These are phyloP conservation scores for Vigna unguiculata DNA, from an alignment of 306 rosid species.

Conservation along the genomic window DNA sequence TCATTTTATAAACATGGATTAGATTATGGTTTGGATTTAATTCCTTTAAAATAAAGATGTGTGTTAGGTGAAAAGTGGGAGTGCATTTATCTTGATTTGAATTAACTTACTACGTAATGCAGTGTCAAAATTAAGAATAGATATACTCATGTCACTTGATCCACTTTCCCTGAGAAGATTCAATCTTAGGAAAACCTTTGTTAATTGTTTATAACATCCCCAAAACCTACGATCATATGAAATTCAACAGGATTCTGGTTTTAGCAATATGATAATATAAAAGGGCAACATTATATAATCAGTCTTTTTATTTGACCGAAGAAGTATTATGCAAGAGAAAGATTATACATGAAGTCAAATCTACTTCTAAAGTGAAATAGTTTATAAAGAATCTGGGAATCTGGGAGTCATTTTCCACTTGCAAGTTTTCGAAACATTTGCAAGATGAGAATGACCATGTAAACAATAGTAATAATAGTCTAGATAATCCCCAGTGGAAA, in stretches of 20 bases:
- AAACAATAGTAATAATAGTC: background rate
- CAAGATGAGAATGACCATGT: background rate
- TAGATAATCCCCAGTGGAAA: background rate
- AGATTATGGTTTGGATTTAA: too few species aligned
- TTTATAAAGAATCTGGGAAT: background rate
- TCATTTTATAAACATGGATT: too few species aligned
- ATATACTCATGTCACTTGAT: background rate
- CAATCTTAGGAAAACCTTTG: too few species aligned
- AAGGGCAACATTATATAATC: background rate
- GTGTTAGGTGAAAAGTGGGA: too few species aligned
- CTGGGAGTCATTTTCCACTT: background rate
- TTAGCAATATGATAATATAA: background rate
- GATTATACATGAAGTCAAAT: background rate
- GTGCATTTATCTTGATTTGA: too few species aligned
- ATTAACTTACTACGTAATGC: too few species aligned
- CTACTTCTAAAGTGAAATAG: background rate
- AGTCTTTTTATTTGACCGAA: background rate
- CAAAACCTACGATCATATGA: slow-evolving; percentile 28
- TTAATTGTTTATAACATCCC: background rate
- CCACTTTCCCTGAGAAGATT: background rate
- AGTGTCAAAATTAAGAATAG: too few species aligned
- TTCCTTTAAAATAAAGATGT: too few species aligned
- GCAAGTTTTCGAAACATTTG: background rate
- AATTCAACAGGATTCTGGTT: background rate
- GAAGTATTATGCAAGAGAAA: background rate